Percentiles rank a stretch among this genome's conserved stretches.
Conservation (phyloP, 345 rosid species). For the Murraya koenigii region DNA sequence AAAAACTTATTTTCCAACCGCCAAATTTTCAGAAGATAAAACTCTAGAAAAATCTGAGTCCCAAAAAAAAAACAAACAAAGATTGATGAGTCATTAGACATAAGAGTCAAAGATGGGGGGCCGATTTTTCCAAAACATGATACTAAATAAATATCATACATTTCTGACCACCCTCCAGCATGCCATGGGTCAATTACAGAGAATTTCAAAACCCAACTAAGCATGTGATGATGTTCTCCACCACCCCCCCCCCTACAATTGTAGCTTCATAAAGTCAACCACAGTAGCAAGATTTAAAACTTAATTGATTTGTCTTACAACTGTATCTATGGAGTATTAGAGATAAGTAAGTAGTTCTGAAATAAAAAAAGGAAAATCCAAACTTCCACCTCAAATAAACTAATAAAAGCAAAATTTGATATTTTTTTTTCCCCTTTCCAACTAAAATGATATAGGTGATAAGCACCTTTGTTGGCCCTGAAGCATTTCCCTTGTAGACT, state of each 20-base stretch:
- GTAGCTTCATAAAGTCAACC: not conserved
- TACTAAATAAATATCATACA: not conserved
- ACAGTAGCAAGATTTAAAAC: not conserved
- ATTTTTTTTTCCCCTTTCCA: not conserved
- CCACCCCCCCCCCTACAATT: no score
- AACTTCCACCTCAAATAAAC: not conserved
- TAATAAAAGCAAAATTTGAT: not conserved
- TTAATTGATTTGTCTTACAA: not conserved
- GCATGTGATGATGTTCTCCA: not conserved
- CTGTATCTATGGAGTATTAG: not conserved
- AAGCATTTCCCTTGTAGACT: conserved; percentile 47
- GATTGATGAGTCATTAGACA: not conserved
- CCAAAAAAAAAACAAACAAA: not conserved
- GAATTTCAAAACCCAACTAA: not conserved
- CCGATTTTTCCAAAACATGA: not conserved
- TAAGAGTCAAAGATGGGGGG: not conserved
- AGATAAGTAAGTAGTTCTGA: not conserved
- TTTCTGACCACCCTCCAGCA: not conserved
- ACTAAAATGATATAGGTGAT: not conserved
- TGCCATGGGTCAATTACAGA: not conserved
- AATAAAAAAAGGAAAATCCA: not conserved
- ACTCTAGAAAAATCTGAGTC: not conserved
- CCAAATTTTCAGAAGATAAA: not conserved
- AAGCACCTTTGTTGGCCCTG: conserved; percentile 42
- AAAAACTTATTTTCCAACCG: not conserved